Conservation (phyloP, 2,329 filamentous ascomycete genomes). For the Colletotrichum spaethianum region DNA sequence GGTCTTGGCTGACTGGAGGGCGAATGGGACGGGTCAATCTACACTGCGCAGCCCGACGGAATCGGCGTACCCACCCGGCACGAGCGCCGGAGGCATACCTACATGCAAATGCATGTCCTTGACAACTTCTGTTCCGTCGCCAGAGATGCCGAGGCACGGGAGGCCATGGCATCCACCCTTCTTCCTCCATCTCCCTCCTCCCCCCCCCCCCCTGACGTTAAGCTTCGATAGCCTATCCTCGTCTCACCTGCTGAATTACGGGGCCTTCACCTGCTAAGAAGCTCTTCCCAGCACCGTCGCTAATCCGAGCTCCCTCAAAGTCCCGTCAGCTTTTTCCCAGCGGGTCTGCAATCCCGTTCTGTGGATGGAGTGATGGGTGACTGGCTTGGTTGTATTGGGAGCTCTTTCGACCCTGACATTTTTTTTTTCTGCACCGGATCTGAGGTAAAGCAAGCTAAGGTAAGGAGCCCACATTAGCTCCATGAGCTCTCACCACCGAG, state of each 20-base stretch:
- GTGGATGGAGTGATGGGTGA: background rate
- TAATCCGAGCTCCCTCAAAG: background rate
- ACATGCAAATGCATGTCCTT: background rate
- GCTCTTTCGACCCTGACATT: background rate
- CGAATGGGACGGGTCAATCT: background rate
- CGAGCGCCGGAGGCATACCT: background rate
- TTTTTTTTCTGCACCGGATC: background rate
- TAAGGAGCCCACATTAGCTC: background rate
- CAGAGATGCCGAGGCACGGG: slow-evolving; percentile 23
- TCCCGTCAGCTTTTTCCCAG: background rate
- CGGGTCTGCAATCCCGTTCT: background rate
- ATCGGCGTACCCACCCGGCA: background rate
- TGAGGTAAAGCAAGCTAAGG: background rate
- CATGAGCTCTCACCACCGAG: background rate
- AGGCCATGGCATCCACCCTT: background rate
- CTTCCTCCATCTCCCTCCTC: no score
- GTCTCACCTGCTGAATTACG: slow-evolving; percentile 9
- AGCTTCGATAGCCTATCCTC: background rate
- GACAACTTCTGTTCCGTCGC: background rate
- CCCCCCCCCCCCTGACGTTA: background rate
- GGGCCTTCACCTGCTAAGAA: slow-evolving; percentile 20
- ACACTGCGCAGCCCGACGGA: background rate
- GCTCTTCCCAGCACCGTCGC: background rate
- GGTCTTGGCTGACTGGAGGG: background rate
- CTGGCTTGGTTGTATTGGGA: background rate